Base-by-base conservation (phyloP, 192 early-diverging fungal genomes). In the Backusella morwellensis region DNA sequence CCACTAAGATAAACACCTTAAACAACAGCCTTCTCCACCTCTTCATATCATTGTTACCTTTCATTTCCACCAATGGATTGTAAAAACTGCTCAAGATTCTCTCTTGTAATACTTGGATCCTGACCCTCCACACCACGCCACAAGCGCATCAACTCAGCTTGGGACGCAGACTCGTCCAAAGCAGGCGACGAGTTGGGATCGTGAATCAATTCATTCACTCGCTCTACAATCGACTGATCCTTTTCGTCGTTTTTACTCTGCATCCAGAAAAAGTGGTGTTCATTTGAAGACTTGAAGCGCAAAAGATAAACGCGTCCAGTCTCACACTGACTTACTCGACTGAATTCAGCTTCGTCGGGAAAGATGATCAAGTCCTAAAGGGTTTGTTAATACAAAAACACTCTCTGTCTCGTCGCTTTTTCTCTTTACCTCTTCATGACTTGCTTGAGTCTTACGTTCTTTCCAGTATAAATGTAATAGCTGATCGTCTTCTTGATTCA, bases 191-290 rank as follows among this genome's bases (percentile, higher is more conserved):
- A 83, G 75, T 71, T 23, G 83, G 85, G 82, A 32, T 85, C 84
- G 66, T 85, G 90, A 63, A 95, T 85, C 67, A 90, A 70, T 11
- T 78, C 52, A 74, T 93, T 96, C 47, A 93, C 86, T 19, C 81
- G 79, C 23, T 75, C 76, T 11, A 88, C 82, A n/a, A 92, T 73
- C 66, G 86, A 85, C 15, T 81, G 72, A 81, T 94, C 93, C 38
- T 84, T 85, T 19, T 87, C 85, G 19, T 86, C 81, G 59, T 91
- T 89, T 6, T 82, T 77, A 50, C 87, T 89, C 79, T 97, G 95
- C 85, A 95, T 88, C 95, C 95, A 97, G 73, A 93, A 95, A 78
- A 97, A 95, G 67, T 90, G 74, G 35, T 90, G 90, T 82, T 92
- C 91, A 70, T 84, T 87, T 19, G 94, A 94, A 2, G 93, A 90